Evolutionary conservation across 2,329 filamentous ascomycete genomes (phyloP).

Genomic region (Penicillium occitanis): DNA sequence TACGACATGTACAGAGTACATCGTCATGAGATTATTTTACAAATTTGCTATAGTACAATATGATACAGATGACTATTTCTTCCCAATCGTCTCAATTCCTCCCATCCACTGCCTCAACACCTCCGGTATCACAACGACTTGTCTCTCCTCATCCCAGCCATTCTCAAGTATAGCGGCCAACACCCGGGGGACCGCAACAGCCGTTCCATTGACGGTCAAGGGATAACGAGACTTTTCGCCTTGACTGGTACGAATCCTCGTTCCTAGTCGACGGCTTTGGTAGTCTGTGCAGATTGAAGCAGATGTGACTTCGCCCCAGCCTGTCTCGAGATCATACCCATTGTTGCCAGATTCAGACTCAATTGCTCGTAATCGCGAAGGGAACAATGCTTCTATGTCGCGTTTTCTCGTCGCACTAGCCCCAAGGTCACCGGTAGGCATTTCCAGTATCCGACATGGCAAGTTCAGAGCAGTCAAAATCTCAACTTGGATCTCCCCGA

Average conservation of each 20-base stretch:
- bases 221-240: conserved; percentile 64
- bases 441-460: conserved; percentile 85
- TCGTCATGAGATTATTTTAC: too few species aligned
- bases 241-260: conserved; percentile 61
- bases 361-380: conserved; percentile 60
- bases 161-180: conserved; percentile 87
- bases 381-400: conserved; percentile 94
- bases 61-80: conserved; percentile 10
- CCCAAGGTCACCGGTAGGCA: conserved; percentile 85
- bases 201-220: conserved; percentile 91
- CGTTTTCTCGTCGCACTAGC: conserved; percentile 83
- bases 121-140: conserved; percentile 72
- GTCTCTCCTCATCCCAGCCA: conserved; percentile 72
- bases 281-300: conserved; percentile 94
- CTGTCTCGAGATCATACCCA: conserved; percentile 51
- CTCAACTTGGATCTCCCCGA: conserved; percentile 81
- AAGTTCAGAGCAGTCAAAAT: conserved; percentile 76
- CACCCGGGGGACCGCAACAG: conserved; percentile 84
- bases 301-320: conserved; percentile 92
- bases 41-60: too few species aligned
- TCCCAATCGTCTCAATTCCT: conserved; percentile 64
- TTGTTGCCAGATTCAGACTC: not conserved
- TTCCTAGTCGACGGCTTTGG: conserved; percentile 78
- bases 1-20: too few species aligned
- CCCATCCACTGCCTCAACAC: conserved; percentile 84